Evolutionary conservation across 1,139 yeast genomes (phyloP), one percentile per base, ranked within the genome.

Genomic region (Yamadazyma siamensis): DNA sequence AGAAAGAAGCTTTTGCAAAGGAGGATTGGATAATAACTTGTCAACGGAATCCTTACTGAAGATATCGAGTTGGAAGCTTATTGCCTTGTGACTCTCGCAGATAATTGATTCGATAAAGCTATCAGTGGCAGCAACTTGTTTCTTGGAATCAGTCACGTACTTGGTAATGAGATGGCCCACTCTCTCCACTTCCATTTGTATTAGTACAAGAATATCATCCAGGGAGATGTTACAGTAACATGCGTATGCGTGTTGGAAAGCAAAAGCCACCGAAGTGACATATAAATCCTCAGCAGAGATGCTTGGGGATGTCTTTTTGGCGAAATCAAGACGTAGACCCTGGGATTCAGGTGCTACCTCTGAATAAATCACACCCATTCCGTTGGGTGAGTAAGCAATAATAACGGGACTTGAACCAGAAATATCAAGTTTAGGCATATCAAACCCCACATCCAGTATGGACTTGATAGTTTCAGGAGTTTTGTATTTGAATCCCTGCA

Each of bases 11-110:
- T 80, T 74, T 48, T 80, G 94, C 35, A 80, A 62, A 3, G 88
- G 86, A 15, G 87, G 91, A 45, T 77, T 80, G 15, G 81, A 80
- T 28, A 84, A 59, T 35, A 83, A 61, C 49, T 79, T 80, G 46
- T 83, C 94, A 3, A 81, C 79, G 27, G 79, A 81, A 30, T 79
- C 86, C 35, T 75, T 71, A 8, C 77, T 69, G 35, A 79, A 73
- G 24, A 61, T 52, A 41, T 82, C 87, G 32, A 84, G 65, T 21
- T 80, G 77, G 52, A 83, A 77, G 48, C 77, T 80, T 31, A 83
- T 73, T 0, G 91, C 80, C 18, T 76, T 60, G 46, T 84, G 91
- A 2, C 80, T 67, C 47, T 84, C 94, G 34, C 74, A 65, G 13
- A 82, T 51, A 3, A 80, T 57, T 0, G 71, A 58, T 17, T 67